A percentile compares a stretch with the other conserved stretches of the same genome.
Evolutionary conservation across 2,329 filamentous ascomycete genomes (phyloP).

Genomic region (Paracorniculantispora psalliotae): DNA sequence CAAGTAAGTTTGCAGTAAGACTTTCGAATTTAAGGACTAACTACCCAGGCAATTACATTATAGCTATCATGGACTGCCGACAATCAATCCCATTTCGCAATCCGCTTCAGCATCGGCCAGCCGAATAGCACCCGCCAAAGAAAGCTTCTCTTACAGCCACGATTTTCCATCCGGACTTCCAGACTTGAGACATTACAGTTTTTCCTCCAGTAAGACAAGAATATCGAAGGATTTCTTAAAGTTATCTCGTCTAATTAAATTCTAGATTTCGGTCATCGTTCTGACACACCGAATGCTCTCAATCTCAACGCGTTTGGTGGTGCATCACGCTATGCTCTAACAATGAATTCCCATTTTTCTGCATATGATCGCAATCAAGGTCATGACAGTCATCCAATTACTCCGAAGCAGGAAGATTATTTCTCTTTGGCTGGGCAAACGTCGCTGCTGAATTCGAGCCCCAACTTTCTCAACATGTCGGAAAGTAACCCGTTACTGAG

Average conservation of each 20-base stretch:
- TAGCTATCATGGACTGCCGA: neutral
- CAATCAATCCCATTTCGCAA: slow-evolving; percentile 11
- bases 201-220: neutral
- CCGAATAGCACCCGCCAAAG: neutral
- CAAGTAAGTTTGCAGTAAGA: neutral
- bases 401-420: slow-evolving; percentile 9
- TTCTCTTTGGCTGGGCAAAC: slow-evolving; percentile 3
- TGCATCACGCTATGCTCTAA: slow-evolving; percentile 3
- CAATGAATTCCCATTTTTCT: slow-evolving; percentile 10
- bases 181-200: slow-evolving; percentile 1
- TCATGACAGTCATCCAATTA: neutral
- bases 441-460: slow-evolving; percentile 12
- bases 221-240: too few species aligned
- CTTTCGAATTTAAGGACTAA: neutral
- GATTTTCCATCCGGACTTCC: slow-evolving; percentile 6
- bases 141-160: neutral
- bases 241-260: neutral
- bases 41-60: neutral
- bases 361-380: neutral
- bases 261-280: neutral
- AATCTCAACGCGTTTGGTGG: slow-evolving; percentile 4
- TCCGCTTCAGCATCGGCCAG: neutral
- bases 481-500: slow-evolving; percentile 12
- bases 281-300: neutral
- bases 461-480: slow-evolving; percentile 1